These are phyloP conservation scores for Rhododendron vialii DNA, from an alignment of 148 eudicot species.

Conservation along the genomic window DNA sequence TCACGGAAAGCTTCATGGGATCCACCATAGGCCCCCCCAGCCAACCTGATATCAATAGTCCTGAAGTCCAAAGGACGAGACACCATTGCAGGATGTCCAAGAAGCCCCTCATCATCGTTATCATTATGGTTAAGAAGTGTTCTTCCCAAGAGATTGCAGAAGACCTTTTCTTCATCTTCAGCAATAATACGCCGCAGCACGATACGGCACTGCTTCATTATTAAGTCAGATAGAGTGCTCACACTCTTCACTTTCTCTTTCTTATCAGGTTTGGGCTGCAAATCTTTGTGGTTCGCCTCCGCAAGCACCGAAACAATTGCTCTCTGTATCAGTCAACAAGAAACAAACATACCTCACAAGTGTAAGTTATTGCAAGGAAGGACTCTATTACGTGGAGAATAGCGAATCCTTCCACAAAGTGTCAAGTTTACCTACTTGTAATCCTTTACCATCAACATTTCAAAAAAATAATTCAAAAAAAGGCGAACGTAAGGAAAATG, in stretches of 20 bases:
- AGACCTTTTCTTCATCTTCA: conserved; percentile 39
- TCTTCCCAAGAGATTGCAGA: conserved; percentile 50
- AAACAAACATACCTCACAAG: not conserved
- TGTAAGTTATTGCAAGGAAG: not conserved
- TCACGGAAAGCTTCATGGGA: conserved; percentile 57
- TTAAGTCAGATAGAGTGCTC: conserved; percentile 31
- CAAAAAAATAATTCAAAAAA: not conserved
- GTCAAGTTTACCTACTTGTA: not conserved
- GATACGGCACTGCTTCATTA: conserved; percentile 49
- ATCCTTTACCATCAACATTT: conserved; percentile 3
- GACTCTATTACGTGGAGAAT: not conserved
- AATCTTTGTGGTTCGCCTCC: conserved; percentile 21
- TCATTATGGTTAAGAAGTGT: conserved; percentile 32
- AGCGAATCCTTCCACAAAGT: not conserved
- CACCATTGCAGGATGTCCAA: conserved; percentile 52
- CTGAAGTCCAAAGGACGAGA: conserved; percentile 60
- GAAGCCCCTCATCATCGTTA: conserved; percentile 48
- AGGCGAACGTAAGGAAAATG: not conserved
- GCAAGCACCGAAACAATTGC: conserved; percentile 48
- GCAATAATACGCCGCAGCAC: conserved; percentile 44
- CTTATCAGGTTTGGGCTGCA: conserved; percentile 29
- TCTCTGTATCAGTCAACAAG: conserved; percentile 34
- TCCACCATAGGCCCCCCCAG: conserved; percentile 46
- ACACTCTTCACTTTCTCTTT: conserved; percentile 32
- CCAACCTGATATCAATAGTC: conserved; percentile 50